Evolutionary conservation across 805 yeast species (phyloP).

Genomic region (Metschnikowia dekortorum): DNA sequence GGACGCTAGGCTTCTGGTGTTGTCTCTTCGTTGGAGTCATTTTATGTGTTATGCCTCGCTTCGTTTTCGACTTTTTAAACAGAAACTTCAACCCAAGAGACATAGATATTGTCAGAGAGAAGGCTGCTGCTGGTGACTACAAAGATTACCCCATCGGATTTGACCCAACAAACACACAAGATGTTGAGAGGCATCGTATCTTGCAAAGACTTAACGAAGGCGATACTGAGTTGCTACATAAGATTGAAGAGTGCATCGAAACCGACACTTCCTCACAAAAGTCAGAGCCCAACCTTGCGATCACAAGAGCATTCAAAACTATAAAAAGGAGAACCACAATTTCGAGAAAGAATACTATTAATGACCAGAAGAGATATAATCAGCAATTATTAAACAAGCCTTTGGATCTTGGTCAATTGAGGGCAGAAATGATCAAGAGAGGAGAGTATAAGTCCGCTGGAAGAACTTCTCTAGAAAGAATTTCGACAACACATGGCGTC

Average conservation of each 20-base stretch:
- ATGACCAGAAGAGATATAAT: conserved; percentile 17
- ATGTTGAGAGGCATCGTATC: conserved; percentile 36
- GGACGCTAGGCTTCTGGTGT: conserved; percentile 64
- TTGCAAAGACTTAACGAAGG: conserved; percentile 29
- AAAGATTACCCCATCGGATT: conserved; percentile 45
- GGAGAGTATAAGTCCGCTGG: conserved; percentile 34
- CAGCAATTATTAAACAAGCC: conserved; percentile 29
- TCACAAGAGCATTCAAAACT: conserved; percentile 27
- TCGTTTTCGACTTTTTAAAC: conserved; percentile 45
- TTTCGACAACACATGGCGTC: conserved; percentile 42
- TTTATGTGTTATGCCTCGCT: conserved; percentile 57
- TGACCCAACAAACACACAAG: conserved; percentile 50
- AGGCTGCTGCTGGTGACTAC: conserved; percentile 50
- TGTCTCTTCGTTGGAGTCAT: conserved; percentile 52
- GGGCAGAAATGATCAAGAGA: conserved; percentile 33
- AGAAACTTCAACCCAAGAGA: conserved; percentile 59
- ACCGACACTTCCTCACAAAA: conserved; percentile 8
- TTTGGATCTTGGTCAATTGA: conserved; percentile 29
- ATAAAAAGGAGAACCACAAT: conserved; percentile 32
- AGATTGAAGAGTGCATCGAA: conserved; percentile 28
- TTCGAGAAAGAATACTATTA: conserved; percentile 18
- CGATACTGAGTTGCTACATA: conserved; percentile 32
- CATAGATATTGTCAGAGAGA: conserved; percentile 67
- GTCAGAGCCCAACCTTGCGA: conserved; percentile 12
- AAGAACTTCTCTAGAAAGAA: conserved; percentile 35